Base-by-base conservation (phyloP, 306 rosid genomes). In the Inga leiocalycina region DNA sequence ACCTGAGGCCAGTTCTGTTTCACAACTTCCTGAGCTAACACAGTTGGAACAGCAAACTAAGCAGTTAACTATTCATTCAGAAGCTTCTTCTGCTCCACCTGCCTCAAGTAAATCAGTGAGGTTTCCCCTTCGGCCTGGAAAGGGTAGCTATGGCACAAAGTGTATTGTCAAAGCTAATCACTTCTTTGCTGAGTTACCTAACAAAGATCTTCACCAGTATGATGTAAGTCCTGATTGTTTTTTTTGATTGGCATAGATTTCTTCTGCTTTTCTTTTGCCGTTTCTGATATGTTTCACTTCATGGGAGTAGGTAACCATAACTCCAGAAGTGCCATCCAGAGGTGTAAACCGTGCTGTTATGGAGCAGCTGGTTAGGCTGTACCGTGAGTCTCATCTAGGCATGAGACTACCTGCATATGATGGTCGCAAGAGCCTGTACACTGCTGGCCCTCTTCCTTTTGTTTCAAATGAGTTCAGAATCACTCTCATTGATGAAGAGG, bases 391-490 rank as follows among this genome's bases (percentile, higher is more conserved):
- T 46, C 97, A 91, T 81, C 83, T 97, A 24, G 98, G 97, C 66
- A 90, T 67, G 79, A 86, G 99, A 15, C 98, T 94, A 62, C 99
- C 98, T 49, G 99, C 92, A 4, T 97, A 97, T 88, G 99, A 97
- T 87, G 99, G 99, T 2, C 88, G 99, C 4, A 97, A 97, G 87
- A 97, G 99, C 74, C 89, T 97, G 10, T 97, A 97, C 54, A 97
- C 99, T 59, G 98, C 98, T 48, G 98, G 99, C 9, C 92, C 98
- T 0, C 97, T 97, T 17, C 99, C 99, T 59, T 97, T 97, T 69
- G 64, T 67, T 11, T 81, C 94, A 0, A 91, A 87, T 88, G 99
- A 97, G 76, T 97, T 97, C 17, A 87, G 74, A 86, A 91, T 97
- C 81, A 88, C 88, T 8, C 97, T 94, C 2, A 22, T 76, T 49